Evolutionary conservation across 2,329 filamentous ascomycete species (phyloP).

Genomic region (Lasiodiplodia gonubiensis): DNA sequence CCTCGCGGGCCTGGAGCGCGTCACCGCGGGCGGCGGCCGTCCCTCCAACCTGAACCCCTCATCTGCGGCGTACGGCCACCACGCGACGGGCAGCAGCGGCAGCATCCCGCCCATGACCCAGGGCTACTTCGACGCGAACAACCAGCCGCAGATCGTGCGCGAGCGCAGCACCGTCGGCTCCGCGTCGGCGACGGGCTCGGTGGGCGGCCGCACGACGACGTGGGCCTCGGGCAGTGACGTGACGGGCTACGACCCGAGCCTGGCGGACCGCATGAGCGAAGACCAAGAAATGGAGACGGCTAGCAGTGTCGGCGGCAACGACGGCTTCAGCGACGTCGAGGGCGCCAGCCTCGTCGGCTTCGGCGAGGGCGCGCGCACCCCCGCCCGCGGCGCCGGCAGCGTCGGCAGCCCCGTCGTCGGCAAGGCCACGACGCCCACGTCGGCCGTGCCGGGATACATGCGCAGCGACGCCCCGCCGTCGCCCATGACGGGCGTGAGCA

Average conservation of each 20-base stretch:
- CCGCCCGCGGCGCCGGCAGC: constrained; percentile 63
- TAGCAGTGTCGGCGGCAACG: constrained; percentile 73
- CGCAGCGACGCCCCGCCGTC: constrained; percentile 30
- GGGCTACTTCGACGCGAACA: constrained; percentile 81
- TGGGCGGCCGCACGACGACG: constrained; percentile 67
- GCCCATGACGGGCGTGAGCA: constrained; percentile 42
- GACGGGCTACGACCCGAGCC: constrained; percentile 56
- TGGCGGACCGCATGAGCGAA: constrained; percentile 70
- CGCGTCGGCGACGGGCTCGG: constrained; percentile 83
- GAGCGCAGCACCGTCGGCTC: constrained; percentile 89
- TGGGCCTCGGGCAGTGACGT: constrained; percentile 71
- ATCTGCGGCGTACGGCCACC: constrained; percentile 47
- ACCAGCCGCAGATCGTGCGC: constrained; percentile 67
- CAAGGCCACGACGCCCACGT: constrained; percentile 39
- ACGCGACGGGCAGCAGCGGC: constrained; percentile 39
- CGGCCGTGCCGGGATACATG: constrained; percentile 18
- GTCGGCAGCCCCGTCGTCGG: constrained; percentile 79
- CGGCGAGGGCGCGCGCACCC: constrained; percentile 79
- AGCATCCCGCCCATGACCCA: constrained; percentile 50
- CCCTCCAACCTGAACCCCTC: constrained; percentile 51
- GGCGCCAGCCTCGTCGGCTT: constrained; percentile 88
- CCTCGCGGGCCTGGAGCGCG: constrained; percentile 86
- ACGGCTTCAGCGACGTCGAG: constrained; percentile 80
- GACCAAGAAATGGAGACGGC: constrained; percentile 61
- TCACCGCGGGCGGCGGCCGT: constrained; percentile 74